Percentiles rank a stretch among this genome's conserved stretches.
Evolutionary conservation across 1,284 basidiomycete genomes (phyloP).

Genomic region (Leccinum subrobustum): DNA sequence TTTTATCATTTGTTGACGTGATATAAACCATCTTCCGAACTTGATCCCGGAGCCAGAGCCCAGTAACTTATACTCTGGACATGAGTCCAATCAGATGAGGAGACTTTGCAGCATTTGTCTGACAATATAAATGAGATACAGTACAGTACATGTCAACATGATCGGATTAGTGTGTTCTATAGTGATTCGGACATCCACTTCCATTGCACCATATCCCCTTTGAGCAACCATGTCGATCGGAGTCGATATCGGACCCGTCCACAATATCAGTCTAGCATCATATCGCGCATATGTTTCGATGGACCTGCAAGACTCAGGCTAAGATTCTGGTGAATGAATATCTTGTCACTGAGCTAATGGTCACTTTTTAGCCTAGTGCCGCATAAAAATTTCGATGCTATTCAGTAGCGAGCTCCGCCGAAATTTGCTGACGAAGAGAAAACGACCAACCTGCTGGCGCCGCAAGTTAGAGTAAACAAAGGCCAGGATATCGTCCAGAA

Average conservation of each 20-base stretch:
- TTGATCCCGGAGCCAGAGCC: not conserved
- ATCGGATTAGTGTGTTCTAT: not conserved
- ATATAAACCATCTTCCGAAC: not conserved
- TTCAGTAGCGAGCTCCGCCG: conserved; percentile 2
- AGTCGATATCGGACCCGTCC: not conserved
- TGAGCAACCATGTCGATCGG: conserved; percentile 15
- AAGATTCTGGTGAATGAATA: not conserved
- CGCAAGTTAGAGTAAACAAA: conserved; percentile 10
- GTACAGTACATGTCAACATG: not conserved
- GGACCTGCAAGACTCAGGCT: not conserved
- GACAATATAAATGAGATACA: not conserved
- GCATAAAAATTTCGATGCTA: not conserved
- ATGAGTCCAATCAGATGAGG: not conserved
- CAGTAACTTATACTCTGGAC: not conserved
- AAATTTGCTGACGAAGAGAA: not conserved
- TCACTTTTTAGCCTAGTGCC: not conserved
- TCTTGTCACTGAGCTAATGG: not conserved
- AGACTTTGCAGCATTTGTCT: not conserved
- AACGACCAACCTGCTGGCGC: not conserved
- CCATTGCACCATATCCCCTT: conserved; percentile 20
- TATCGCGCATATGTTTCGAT: not conserved
- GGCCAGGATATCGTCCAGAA: not conserved
- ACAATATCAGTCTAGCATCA: not conserved
- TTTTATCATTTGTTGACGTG: not conserved
- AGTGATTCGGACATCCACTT: conserved; percentile 5